Evolutionary conservation across 495 filamentous ascomycete species (phyloP).

Genomic region (Cetradonia linearis): DNA sequence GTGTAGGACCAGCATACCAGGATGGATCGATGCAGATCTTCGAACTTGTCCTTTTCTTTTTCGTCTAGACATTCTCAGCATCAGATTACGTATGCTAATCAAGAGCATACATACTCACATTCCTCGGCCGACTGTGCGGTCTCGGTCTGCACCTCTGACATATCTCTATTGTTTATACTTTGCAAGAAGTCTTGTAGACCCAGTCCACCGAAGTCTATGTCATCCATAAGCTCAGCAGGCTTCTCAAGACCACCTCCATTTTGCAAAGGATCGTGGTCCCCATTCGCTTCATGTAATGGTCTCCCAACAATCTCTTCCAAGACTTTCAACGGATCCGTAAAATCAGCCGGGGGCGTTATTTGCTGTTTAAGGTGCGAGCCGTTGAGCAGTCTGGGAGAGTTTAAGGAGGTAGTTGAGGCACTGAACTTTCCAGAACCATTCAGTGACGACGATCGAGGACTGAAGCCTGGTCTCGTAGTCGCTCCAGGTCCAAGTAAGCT

Average conservation of each 20-base stretch:
- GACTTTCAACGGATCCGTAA: conserved; percentile 62
- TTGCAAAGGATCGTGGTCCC: conserved; percentile 15
- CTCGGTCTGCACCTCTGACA: conserved; percentile 35
- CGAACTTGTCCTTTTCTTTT: conserved; percentile 75
- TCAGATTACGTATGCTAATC: neutral
- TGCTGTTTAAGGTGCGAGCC: conserved; percentile 53
- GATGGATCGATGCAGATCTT: conserved; percentile 85
- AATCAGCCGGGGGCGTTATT: conserved; percentile 41
- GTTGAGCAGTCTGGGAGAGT: conserved; percentile 52
- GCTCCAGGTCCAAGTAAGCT: conserved; percentile 48
- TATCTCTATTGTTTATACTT: conserved; percentile 30
- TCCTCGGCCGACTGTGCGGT: conserved; percentile 64
- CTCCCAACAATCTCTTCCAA: conserved; percentile 61
- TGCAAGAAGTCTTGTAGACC: conserved; percentile 62
- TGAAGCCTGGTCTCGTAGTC: conserved; percentile 47
- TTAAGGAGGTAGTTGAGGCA: conserved; percentile 64
- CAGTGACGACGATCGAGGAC: conserved; percentile 53
- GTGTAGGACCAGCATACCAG: conserved; percentile 27
- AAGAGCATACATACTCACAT: conserved; percentile 43
- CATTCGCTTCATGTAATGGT: conserved; percentile 31
- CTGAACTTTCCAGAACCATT: conserved; percentile 54
- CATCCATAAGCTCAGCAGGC: conserved; percentile 42
- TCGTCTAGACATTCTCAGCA: conserved; percentile 46
- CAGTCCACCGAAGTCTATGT: conserved; percentile 70
- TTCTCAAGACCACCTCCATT: conserved; percentile 22